A percentile compares a stretch with the other conserved stretches of the same genome.
phyloP scores from a whole-genome alignment of 2,329 filamentous ascomycete genomes.

The Talaromyces amestolkiae region DNA sequence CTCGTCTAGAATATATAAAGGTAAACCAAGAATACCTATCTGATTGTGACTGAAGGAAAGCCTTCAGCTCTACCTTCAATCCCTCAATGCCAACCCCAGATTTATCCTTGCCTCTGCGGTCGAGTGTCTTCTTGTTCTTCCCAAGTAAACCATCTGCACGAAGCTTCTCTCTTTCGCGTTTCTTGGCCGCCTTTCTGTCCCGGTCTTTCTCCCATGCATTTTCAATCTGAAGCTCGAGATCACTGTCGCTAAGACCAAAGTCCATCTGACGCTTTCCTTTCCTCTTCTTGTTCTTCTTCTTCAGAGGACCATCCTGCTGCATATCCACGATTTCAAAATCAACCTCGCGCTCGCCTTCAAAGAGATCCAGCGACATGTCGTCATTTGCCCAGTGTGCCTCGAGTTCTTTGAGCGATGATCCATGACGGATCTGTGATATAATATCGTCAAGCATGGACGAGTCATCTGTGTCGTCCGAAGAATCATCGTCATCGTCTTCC shows the following conservation, averaged over 20 bases:
- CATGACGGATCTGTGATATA: constrained; percentile 16
- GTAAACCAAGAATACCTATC: constrained; percentile 56
- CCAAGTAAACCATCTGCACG: constrained; percentile 66
- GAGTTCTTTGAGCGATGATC: constrained; percentile 1
- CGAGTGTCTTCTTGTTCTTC: constrained; percentile 52
- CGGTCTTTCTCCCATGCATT: constrained; percentile 66
- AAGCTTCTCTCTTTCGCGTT: constrained; percentile 66
- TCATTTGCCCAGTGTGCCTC: constrained; percentile 2
- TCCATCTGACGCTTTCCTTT: constrained; percentile 56
- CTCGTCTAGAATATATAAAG: not conserved
- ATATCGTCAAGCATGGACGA: constrained; percentile 49
- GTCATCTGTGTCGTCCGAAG: constrained; percentile 13
- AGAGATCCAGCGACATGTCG: constrained; percentile 53
- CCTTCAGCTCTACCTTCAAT: constrained; percentile 68
- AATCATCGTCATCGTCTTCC: constrained; percentile 19
- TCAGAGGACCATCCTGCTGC: constrained; percentile 62
- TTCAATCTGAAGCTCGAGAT: constrained; percentile 61
- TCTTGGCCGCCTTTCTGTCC: constrained; percentile 67
- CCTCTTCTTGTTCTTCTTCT: constrained; percentile 62
- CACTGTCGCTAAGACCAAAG: constrained; percentile 63
- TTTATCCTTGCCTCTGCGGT: constrained; percentile 67
- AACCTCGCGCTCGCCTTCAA: constrained; percentile 61
- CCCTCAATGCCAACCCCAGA: constrained; percentile 72
- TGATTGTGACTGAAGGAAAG: constrained; percentile 64
- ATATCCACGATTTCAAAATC: constrained; percentile 86